Percentiles rank a stretch among this genome's conserved stretches.
phyloP scores from a whole-genome alignment of 2,329 filamentous ascomycete species.

The Stagonosporopsis rhizophila region DNA sequence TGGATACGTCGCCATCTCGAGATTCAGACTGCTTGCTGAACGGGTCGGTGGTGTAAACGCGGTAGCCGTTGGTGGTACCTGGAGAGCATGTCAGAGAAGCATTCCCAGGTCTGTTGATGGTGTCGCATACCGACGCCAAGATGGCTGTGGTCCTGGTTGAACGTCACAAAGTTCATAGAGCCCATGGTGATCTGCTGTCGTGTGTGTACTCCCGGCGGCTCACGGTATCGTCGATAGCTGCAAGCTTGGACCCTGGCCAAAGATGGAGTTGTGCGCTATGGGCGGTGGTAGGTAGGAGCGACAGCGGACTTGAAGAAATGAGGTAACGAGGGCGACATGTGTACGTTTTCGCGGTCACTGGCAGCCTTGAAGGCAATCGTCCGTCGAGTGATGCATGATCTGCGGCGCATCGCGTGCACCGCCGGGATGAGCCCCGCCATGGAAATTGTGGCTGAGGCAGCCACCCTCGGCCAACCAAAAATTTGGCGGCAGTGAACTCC shows the following conservation, averaged over 20 bases:
- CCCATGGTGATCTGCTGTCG: constrained; percentile 38
- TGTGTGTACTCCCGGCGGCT: constrained; percentile 8
- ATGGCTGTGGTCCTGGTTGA: constrained; percentile 98
- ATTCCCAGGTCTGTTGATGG: too few relatives aligned
- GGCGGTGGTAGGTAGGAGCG: constrained; percentile 16
- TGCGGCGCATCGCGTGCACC: constrained; percentile 21
- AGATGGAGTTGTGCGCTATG: constrained; percentile 15
- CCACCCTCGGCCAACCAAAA: constrained; percentile 16
- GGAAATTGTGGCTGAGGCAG: constrained; percentile 18
- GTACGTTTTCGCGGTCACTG: constrained; percentile 13
- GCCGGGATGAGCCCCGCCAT: constrained; percentile 35
- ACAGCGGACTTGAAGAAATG: constrained; percentile 2
- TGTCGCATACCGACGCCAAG: constrained; percentile 81
- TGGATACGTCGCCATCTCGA: constrained; percentile 91
- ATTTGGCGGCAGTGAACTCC: constrained; percentile 11
- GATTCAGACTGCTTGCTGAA: constrained; percentile 95
- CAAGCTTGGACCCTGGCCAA: constrained; percentile 28
- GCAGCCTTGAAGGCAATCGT: constrained; percentile 18
- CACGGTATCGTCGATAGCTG: constrained; percentile 16
- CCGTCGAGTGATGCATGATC: constrained; percentile 15
- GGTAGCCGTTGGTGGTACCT: constrained; percentile 94
- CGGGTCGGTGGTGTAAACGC: constrained; percentile 95
- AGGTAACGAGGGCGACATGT: constrained; percentile 22
- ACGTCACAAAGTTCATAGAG: constrained; percentile 93
- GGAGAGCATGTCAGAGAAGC: constrained; percentile 19